Evolutionary conservation across 441 rosid genomes (phyloP).

Genomic region (Theobroma grandiflorum): DNA sequence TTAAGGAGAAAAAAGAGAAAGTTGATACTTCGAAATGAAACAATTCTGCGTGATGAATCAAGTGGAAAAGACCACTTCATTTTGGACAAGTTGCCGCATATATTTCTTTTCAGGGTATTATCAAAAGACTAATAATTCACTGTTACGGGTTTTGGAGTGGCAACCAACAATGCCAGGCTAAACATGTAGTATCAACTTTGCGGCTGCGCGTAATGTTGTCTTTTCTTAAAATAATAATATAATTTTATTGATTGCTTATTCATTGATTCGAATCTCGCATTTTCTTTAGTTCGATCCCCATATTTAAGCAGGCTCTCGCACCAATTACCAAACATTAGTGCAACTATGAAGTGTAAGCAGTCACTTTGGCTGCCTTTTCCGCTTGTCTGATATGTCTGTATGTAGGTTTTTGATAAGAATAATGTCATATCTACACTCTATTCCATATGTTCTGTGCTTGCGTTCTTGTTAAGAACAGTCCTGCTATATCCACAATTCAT

Average conservation of each 20-base stretch:
- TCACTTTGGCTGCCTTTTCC: no score
- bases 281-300: no score
- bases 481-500: neutral
- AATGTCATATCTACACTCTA: no score
- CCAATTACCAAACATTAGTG: no score
- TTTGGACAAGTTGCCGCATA: slow-evolving; percentile 2
- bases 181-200: neutral
- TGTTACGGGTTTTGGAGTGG: neutral
- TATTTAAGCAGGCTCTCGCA: no score
- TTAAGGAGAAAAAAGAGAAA: neutral
- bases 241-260: no score
- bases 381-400: no score
- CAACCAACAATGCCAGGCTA: neutral
- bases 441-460: neutral
- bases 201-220: neutral
- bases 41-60: neutral
- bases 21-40: neutral
- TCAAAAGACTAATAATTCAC: neutral
- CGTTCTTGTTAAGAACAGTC: neutral
- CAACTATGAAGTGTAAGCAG: no score
- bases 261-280: no score
- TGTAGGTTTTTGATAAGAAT: no score
- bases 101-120: neutral
- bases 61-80: neutral
- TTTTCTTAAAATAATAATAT: no score